phyloP scores from a whole-genome alignment of 2,329 filamentous ascomycete genomes.

The Gaeumannomyces sp. region DNA sequence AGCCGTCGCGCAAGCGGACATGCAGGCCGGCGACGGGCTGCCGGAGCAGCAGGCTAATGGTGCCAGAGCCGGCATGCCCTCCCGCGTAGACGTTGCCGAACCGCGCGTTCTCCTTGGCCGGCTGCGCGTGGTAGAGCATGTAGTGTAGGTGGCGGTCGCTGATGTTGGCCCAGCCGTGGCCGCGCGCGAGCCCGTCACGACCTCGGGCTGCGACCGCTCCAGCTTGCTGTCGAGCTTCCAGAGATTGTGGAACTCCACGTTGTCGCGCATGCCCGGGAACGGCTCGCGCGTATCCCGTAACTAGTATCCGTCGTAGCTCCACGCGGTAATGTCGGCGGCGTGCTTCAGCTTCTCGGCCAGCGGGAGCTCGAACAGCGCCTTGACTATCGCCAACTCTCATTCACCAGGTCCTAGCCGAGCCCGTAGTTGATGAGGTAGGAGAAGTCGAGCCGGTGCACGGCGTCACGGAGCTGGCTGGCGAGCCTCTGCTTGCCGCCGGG shows the following conservation, averaged over 20 bases:
- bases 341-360: constrained; percentile 50
- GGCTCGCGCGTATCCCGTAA: constrained; percentile 28
- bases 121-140: constrained; percentile 48
- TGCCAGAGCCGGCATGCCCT: constrained; percentile 41
- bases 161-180: constrained; percentile 48
- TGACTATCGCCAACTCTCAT: constrained; percentile 49
- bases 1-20: constrained; percentile 28
- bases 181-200: constrained; percentile 48
- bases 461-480: constrained; percentile 32
- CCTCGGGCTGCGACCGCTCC: constrained; percentile 36
- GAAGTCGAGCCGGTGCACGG: constrained; percentile 40
- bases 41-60: constrained; percentile 42
- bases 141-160: constrained; percentile 53
- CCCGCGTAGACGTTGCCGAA: constrained; percentile 17
- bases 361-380: constrained; percentile 41
- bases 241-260: constrained; percentile 54
- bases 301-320: constrained; percentile 47
- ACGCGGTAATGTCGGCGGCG: constrained; percentile 32
- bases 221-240: constrained; percentile 48
- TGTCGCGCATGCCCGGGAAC: constrained; percentile 38
- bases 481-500: constrained; percentile 27
- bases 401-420: constrained; percentile 47
- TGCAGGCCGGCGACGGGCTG: constrained; percentile 45
- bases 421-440: constrained; percentile 55
- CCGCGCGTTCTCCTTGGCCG: constrained; percentile 25